phyloP scores from a whole-genome alignment of 1,284 basidiomycete species.

The Trichosporon sp. region DNA sequence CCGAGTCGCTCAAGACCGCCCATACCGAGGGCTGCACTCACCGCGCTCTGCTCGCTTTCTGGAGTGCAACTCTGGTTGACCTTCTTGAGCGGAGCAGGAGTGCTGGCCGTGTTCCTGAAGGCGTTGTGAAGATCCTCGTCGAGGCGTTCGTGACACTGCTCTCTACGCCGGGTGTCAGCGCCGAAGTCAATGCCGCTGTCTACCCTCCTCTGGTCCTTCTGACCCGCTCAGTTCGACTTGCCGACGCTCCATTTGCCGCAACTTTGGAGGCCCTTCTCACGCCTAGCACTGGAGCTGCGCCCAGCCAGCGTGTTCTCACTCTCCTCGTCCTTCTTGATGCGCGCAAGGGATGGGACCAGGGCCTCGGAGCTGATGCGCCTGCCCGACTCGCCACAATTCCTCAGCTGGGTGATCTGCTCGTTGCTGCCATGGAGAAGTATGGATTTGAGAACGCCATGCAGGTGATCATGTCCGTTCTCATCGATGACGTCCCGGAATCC shows the following conservation, averaged over 20 bases:
- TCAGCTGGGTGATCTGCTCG: constrained; percentile 35
- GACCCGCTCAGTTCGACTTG: constrained; percentile 38
- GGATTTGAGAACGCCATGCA: constrained; percentile 36
- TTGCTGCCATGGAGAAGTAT: constrained; percentile 42
- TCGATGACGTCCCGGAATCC: constrained; percentile 21
- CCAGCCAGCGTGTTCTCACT: constrained; percentile 44
- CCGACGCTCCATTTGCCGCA: constrained; percentile 42
- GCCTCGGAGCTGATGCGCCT: constrained; percentile 30
- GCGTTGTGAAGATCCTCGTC: constrained; percentile 45
- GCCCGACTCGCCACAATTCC: constrained; percentile 29
- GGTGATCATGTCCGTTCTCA: constrained; percentile 24
- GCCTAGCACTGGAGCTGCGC: constrained; percentile 37
- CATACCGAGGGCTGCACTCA: constrained; percentile 59
- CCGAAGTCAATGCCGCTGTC: constrained; percentile 46
- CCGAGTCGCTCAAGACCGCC: constrained; percentile 44
- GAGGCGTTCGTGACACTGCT: constrained; percentile 43
- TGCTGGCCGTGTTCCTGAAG: constrained; percentile 31
- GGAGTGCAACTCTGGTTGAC: constrained; percentile 73
- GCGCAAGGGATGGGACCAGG: constrained; percentile 30
- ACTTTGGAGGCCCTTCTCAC: constrained; percentile 38
- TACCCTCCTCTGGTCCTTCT: constrained; percentile 48
- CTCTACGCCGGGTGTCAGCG: constrained; percentile 29
- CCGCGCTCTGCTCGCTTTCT: constrained; percentile 76
- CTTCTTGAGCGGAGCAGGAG: constrained; percentile 58
- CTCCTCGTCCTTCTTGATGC: constrained; percentile 45